Evolutionary conservation across 768 basidiomycete genomes (phyloP).

Genomic region (Trametes meyenii): DNA sequence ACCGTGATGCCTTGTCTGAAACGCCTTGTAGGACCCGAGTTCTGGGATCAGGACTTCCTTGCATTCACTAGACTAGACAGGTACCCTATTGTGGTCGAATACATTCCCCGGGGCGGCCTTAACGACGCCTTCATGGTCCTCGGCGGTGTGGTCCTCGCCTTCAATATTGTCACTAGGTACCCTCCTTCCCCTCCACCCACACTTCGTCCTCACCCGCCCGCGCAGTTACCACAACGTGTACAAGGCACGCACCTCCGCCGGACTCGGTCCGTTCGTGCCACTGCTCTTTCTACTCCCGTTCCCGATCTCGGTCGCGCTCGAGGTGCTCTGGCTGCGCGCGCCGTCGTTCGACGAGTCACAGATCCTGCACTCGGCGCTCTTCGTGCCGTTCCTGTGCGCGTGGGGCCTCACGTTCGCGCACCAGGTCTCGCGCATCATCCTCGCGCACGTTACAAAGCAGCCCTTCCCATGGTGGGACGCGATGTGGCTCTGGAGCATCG

Average conservation of each 20-base stretch:
- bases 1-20: background rate
- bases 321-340: conserved; percentile 80
- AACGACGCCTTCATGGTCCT: conserved; percentile 92
- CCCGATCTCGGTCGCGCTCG: conserved; percentile 64
- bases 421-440: conserved; percentile 89
- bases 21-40: conserved; percentile 60
- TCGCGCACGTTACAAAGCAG: conserved; percentile 86
- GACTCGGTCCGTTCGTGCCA: conserved; percentile 52
- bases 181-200: background rate
- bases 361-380: conserved; percentile 75
- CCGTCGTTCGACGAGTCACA: conserved; percentile 60
- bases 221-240: conserved; percentile 82
- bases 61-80: conserved; percentile 58
- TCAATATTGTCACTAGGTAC: conserved; percentile 80
- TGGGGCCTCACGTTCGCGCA: conserved; percentile 95
- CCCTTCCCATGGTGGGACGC: conserved; percentile 87
- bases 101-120: conserved; percentile 68
- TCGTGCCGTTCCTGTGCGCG: conserved; percentile 86
- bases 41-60: conserved; percentile 79
- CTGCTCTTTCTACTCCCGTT: conserved; percentile 83
- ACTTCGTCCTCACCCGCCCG: background rate
- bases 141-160: conserved; percentile 64
- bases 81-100: conserved; percentile 47
- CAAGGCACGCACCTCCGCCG: conserved; percentile 48
- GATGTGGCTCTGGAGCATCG: conserved; percentile 80